A percentile compares a stretch with the other conserved stretches of the same genome.
Conservation (phyloP, 805 yeast species). For the Teunomyces stri region DNA sequence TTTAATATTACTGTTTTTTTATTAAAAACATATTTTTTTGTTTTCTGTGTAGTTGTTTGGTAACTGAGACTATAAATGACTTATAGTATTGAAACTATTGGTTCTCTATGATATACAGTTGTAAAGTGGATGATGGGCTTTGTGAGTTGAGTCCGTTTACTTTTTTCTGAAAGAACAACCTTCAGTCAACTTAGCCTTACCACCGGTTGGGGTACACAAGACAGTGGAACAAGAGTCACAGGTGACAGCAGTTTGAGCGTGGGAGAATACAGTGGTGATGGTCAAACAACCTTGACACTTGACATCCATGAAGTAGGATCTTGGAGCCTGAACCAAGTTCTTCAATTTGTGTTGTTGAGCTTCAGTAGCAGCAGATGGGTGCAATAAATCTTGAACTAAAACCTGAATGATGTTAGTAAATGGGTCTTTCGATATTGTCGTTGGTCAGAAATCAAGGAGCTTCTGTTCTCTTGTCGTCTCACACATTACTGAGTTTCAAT, state of each 20-base stretch:
- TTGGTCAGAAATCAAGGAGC: too few species aligned
- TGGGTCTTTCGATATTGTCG: too few species aligned
- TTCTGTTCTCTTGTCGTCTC: too few species aligned
- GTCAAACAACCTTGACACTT: slow-evolving; percentile 99
- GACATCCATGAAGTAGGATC: slow-evolving; percentile 99
- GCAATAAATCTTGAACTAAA: slow-evolving; percentile 97
- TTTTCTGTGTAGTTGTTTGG: slow-evolving; percentile 1
- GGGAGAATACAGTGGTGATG: slow-evolving; percentile 99
- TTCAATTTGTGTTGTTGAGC: slow-evolving; percentile 95
- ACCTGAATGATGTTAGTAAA: slow-evolving; percentile 48
- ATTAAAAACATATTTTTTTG: background rate
- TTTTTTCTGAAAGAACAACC: slow-evolving; percentile 99
- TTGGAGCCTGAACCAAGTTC: slow-evolving; percentile 95
- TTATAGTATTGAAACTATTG: slow-evolving; percentile 3
- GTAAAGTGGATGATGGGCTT: background rate
- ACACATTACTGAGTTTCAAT: too few species aligned
- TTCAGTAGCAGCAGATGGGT: slow-evolving; percentile 98
- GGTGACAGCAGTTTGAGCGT: slow-evolving; percentile 99
- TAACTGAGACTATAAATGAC: background rate
- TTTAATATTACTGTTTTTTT: slow-evolving; percentile 1
- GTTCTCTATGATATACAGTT: slow-evolving; percentile 1
- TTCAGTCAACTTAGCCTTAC: slow-evolving; percentile 99
- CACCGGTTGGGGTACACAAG: slow-evolving; percentile 99
- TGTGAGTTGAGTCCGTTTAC: slow-evolving; percentile 44
- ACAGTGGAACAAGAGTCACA: slow-evolving; percentile 99